These are phyloP conservation scores for Aspergillus carlsbadensis DNA, from an alignment of 495 filamentous ascomycete genomes.

Conservation along the genomic window DNA sequence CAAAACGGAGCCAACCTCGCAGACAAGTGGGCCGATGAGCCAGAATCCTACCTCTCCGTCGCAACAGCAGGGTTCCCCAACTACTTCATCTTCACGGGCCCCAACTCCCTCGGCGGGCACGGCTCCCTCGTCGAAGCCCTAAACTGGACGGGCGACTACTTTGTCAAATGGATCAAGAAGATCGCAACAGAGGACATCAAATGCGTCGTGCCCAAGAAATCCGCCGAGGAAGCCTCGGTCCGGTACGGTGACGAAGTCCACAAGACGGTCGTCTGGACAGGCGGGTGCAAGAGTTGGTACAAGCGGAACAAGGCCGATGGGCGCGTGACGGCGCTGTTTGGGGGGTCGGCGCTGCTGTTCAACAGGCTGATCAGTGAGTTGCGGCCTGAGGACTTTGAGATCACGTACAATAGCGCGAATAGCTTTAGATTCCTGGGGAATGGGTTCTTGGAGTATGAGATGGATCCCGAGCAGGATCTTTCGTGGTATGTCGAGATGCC, in stretches of 20 bases:
- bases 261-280: conserved; percentile 46
- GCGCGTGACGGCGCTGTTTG: conserved; percentile 43
- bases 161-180: conserved; percentile 49
- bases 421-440: conserved; percentile 52
- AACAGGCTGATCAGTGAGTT: conserved; percentile 47
- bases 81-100: conserved; percentile 62
- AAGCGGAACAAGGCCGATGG: conserved; percentile 42
- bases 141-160: conserved; percentile 50
- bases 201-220: conserved; percentile 38
- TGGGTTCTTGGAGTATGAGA: conserved; percentile 35
- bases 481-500: conserved; percentile 28
- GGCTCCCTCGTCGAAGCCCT: conserved; percentile 40
- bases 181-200: conserved; percentile 48
- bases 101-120: conserved; percentile 33
- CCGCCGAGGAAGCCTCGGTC: conserved; percentile 42
- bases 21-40: conserved; percentile 48
- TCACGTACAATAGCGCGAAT: conserved; percentile 44
- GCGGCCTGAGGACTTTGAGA: conserved; percentile 49
- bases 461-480: conserved; percentile 25
- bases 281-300: conserved; percentile 48
- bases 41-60: conserved; percentile 57
- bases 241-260: conserved; percentile 42
- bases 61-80: conserved; percentile 62
- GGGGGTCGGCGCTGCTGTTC: conserved; percentile 48
- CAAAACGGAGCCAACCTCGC: conserved; percentile 44